Percentiles rank a stretch among this genome's conserved stretches.
These are phyloP conservation scores for Eimeria acervulina DNA, from an alignment of 169 alveolate species.

Conservation along the genomic window DNA sequence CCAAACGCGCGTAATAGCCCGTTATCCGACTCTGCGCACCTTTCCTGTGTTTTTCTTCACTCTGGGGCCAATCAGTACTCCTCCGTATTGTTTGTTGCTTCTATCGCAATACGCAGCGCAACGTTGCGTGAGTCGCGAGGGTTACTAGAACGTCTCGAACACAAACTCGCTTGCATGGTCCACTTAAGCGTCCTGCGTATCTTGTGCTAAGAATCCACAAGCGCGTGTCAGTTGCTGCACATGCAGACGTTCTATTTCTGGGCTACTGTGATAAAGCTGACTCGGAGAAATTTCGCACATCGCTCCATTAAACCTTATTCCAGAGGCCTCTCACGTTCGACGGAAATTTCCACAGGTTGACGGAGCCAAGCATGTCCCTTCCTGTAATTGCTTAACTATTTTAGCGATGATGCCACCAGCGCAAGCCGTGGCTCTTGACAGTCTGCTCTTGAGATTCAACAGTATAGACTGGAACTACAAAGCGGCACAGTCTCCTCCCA, in stretches of 20 bases:
- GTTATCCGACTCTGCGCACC: not conserved
- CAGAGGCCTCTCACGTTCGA: not conserved
- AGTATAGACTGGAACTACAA: not conserved
- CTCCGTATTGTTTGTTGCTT: not conserved
- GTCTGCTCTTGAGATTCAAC: not conserved
- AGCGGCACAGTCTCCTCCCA: not conserved
- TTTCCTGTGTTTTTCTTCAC: not conserved
- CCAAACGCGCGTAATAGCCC: not conserved
- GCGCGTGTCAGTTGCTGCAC: not conserved
- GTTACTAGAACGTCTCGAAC: not conserved
- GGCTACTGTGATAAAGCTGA: not conserved
- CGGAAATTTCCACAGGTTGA: not conserved
- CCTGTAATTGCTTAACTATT: not conserved
- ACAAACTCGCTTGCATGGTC: not conserved
- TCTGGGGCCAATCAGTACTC: not conserved
- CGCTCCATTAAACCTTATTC: not conserved
- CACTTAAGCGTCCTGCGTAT: not conserved
- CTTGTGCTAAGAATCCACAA: not conserved
- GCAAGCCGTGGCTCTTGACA: not conserved
- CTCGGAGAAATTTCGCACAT: not conserved
- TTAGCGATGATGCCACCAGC: not conserved
- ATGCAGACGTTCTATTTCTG: not conserved
- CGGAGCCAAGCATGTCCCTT: not conserved
- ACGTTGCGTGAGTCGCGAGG: no score
- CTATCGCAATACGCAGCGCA: not conserved